These are phyloP conservation scores for Apiospora malaysiana DNA, from an alignment of 2,329 filamentous ascomycete genomes.

Conservation along the genomic window DNA sequence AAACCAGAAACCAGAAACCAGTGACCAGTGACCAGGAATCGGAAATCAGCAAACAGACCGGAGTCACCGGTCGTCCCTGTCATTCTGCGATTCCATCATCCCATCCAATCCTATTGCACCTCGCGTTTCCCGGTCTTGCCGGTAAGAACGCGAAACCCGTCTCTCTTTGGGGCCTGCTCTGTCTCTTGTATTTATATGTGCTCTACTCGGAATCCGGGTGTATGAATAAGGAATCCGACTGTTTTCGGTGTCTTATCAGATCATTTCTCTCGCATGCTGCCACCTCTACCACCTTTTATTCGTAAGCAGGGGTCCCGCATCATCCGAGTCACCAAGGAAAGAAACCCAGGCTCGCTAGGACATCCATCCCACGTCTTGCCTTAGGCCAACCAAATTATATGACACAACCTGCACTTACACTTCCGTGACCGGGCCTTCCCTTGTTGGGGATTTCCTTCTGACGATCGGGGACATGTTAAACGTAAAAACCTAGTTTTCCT, in stretches of 20 bases:
- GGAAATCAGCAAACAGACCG: neutral
- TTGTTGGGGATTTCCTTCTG: conserved; percentile 12
- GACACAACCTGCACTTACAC: conserved; percentile 15
- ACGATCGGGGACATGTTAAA: neutral
- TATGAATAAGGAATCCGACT: neutral
- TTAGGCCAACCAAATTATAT: conserved; percentile 3
- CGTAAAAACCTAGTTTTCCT: conserved; percentile 17
- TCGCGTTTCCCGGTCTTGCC: neutral
- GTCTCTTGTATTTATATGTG: neutral
- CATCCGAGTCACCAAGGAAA: conserved; percentile 16
- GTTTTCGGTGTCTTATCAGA: neutral
- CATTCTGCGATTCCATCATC: neutral
- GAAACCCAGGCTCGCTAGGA: conserved; percentile 1
- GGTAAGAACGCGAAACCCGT: neutral
- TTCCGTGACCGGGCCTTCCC: conserved; percentile 17
- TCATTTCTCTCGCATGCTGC: neutral
- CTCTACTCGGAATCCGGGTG: neutral
- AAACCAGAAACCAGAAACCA: neutral
- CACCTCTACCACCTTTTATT: neutral
- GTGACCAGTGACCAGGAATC: too few relatives aligned
- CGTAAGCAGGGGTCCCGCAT: conserved; percentile 12
- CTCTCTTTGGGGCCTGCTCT: neutral
- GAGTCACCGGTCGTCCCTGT: conserved; percentile 14
- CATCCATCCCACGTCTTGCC: neutral
- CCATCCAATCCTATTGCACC: neutral